Evolutionary conservation across 2,329 filamentous ascomycete genomes (phyloP), one percentile per base, ranked within the genome.

Genomic region (Alternaria sp.): DNA sequence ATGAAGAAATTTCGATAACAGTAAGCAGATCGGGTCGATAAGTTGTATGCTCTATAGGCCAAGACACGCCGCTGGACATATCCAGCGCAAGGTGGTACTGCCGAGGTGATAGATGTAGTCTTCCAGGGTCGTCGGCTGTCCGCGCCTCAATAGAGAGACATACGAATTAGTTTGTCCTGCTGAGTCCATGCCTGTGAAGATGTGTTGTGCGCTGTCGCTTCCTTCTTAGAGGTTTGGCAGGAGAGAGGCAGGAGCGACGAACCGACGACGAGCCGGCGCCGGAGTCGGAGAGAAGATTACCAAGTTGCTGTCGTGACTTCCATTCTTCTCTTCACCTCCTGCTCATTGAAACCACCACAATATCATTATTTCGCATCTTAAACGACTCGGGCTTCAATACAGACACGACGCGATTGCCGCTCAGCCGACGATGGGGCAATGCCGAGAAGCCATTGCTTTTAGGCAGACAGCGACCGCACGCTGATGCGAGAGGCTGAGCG

Each of bases 401-500:
- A 51, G 8, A 50, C 21, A 26, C 49, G 28, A 56, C 30, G 47
- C 15, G 32, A 19, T 26, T 59, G 44, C 40, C 32, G 25, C 50
- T 54, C 28, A 65, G 58, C 50, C 46, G 15, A 23, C 21, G 5
- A 55, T 26, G 44, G 30, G 28, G 47, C 23, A n/a, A 26, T 25
- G 43, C 50, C 43, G 30, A 19, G 43, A 28, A 44, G 12, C 25
- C 30, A 60, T 44, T 28, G 43, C 50, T 40, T 25, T 44, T 47
- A 49, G 49, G 49, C 40, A 26, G 28, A 32, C 21, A 28, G 32
- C 47, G 47, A 23, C 43, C n/a, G 43, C 21, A 19, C 43, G 58
- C 51, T 55, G 50, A 60, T 49, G 49, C 32, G 28, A 51, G 58
- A 60, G 58, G 51, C 58, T 60, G 58, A 55, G 43, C 28, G 50